phyloP scores from a whole-genome alignment of 2,329 filamentous ascomycete genomes.

The Harringtonia lauricola region DNA sequence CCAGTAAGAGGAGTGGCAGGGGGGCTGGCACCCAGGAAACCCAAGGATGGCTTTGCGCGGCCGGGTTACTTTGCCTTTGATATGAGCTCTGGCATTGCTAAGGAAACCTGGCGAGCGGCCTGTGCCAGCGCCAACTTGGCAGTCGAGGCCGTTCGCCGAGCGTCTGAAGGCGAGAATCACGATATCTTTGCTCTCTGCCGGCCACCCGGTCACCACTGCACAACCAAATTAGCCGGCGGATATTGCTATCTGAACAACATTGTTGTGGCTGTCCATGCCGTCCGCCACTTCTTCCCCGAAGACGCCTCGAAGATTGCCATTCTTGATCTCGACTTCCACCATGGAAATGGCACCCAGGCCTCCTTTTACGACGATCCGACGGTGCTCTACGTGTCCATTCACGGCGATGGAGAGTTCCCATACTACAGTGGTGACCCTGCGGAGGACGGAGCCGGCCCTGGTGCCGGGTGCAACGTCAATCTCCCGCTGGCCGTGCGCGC shows the following conservation, averaged over 20 bases:
- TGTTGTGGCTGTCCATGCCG: constrained; percentile 13
- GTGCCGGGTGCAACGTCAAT: constrained; percentile 13
- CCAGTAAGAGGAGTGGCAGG: constrained; percentile 4
- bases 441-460: constrained; percentile 12
- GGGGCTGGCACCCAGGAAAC: constrained; percentile 2
- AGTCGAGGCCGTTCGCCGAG: constrained; percentile 6
- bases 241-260: constrained; percentile 19
- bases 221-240: constrained; percentile 14
- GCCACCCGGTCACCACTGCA: constrained; percentile 18
- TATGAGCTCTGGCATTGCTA: constrained; percentile 13
- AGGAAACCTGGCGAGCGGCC: constrained; percentile 12
- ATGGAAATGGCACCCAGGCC: constrained; percentile 18
- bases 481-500: constrained; percentile 9
- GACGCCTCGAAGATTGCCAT: constrained; percentile 10
- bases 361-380: constrained; percentile 17
- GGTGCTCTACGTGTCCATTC: constrained; percentile 21
- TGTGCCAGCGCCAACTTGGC: constrained; percentile 14
- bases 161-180: neutral
- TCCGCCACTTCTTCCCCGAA: constrained; percentile 10
- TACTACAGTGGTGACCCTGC: constrained; percentile 15
- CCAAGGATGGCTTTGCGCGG: constrained; percentile 10
- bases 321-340: constrained; percentile 18
- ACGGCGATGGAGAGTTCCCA: constrained; percentile 22
- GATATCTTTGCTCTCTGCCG: constrained; percentile 14
- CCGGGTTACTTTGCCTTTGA: constrained; percentile 16